Base-by-base conservation (phyloP, 2,329 filamentous ascomycete species). In the Trichoderma sp. region DNA sequence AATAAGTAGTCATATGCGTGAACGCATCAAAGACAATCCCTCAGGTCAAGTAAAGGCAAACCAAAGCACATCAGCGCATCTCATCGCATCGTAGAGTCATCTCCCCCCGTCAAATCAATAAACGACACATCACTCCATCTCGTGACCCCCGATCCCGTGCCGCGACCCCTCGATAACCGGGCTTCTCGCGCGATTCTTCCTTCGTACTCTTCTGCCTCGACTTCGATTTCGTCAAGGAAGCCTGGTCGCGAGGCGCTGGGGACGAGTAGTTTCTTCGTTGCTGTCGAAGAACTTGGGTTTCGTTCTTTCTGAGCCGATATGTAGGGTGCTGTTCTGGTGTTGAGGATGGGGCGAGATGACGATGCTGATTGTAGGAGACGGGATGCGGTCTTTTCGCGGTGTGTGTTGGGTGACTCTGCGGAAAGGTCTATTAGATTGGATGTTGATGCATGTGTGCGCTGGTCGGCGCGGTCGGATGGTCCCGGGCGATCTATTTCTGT, bases 201-300 rank as follows among this genome's bases (percentile, higher is more conserved):
- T 15, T 74, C 72, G 1, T 70, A 68, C 64, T 77, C 68, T 14
- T 72, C 69, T 1, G 66, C 67, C 1, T 71, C 68, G 7, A 73
- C 69, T 17, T 73, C 68, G 2, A 74, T 61, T 39, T 76, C 78
- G 28, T 73, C 70, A 67, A 79, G 78, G 70, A 79, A 82, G 3
- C 80, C 80, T 6, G 71, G 70, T 15, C 71, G 9, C 30, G 30
- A 34, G 30, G 30, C 71, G 48, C 75, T 74, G 14, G 79, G 77
- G 43, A 78, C 68, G 66, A 78, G 74, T 14, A 80, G 66, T 66
- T 77, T 81, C 67, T 79, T 81, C 7, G 30, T 34, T 34, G 30
- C 30, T 3, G 30, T 10, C 30, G 30, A 10, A 7, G 1, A 7
- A 3, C 10, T 7, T 7, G 9, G 30, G 10, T 12, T 7, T 34